A percentile compares a stretch with the other conserved stretches of the same genome.
Conservation (phyloP, 1,284 basidiomycete species). For the Papiliotrema nemorosa region DNA sequence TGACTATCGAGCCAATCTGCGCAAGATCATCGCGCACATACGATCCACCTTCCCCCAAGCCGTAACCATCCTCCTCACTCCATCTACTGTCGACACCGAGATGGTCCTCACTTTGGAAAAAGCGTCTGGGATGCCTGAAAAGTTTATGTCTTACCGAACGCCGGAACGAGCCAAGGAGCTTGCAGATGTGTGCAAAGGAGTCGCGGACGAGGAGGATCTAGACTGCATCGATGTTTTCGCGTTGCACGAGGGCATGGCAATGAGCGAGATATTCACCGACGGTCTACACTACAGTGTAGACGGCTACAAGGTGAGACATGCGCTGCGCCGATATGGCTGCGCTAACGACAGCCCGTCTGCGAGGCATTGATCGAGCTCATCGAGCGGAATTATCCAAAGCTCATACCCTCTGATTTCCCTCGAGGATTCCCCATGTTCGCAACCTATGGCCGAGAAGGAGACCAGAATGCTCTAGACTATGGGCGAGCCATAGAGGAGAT, state of each 20-base stretch:
- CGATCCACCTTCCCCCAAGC: neutral
- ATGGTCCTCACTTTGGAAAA: neutral
- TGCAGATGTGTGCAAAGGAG: neutral
- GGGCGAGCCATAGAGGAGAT: too few species aligned
- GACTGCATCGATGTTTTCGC: neutral
- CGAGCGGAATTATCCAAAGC: neutral
- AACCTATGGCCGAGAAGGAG: neutral
- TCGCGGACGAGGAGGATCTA: neutral
- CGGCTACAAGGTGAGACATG: neutral
- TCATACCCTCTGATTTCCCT: neutral
- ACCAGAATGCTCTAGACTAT: too few species aligned
- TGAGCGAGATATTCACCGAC: neutral
- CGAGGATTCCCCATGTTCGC: neutral
- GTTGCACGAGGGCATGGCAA: neutral
- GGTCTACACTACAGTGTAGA: neutral
- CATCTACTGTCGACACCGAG: neutral
- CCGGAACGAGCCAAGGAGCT: neutral
- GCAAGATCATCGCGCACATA: neutral
- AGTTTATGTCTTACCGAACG: neutral
- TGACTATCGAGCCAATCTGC: neutral
- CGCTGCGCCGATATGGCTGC: neutral
- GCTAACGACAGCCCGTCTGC: neutral
- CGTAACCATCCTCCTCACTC: neutral
- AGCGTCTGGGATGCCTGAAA: neutral
- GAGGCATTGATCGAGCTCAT: neutral